Evolutionary conservation across 2,329 filamentous ascomycete genomes (phyloP).

Genomic region (Nemania serpens): DNA sequence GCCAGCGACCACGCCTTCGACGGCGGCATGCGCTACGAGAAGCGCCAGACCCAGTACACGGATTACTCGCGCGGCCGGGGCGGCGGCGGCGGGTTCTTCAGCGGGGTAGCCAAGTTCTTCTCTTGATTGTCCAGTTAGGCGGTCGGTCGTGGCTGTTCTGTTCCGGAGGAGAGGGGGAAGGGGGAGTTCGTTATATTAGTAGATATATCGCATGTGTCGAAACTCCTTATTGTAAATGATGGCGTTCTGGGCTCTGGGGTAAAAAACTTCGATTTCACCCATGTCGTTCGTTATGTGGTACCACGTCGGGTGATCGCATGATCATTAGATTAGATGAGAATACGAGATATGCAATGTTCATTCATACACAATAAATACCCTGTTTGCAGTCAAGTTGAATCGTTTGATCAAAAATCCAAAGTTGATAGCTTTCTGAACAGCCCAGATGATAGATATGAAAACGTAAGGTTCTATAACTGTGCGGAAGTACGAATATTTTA

Average conservation of each 20-base stretch:
- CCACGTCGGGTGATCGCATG: background rate
- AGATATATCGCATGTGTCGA: background rate
- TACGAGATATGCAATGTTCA: constrained; percentile 5
- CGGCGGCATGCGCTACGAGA: constrained; percentile 46
- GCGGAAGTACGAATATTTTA: constrained; percentile 28
- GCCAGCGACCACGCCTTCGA: constrained; percentile 36
- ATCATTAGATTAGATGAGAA: background rate
- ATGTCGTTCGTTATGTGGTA: constrained; percentile 1
- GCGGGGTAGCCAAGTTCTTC: constrained; percentile 49
- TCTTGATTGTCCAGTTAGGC: constrained; percentile 38
- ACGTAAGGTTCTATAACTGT: constrained; percentile 1
- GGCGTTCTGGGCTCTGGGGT: constrained; percentile 16
- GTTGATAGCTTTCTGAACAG: background rate
- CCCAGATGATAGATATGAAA: background rate
- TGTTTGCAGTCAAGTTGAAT: background rate
- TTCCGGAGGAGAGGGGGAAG: too few species aligned
- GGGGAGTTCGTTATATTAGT: background rate
- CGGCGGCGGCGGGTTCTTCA: constrained; percentile 43
- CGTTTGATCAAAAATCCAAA: background rate
- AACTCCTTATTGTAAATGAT: constrained; percentile 2
- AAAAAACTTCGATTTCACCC: background rate
- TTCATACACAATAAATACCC: constrained; percentile 2
- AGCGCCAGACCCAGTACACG: constrained; percentile 43
- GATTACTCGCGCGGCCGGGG: constrained; percentile 40
- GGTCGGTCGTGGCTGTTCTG: too few species aligned